phyloP scores from a whole-genome alignment of 2,329 filamentous ascomycete species.

The Xylaria sp. region DNA sequence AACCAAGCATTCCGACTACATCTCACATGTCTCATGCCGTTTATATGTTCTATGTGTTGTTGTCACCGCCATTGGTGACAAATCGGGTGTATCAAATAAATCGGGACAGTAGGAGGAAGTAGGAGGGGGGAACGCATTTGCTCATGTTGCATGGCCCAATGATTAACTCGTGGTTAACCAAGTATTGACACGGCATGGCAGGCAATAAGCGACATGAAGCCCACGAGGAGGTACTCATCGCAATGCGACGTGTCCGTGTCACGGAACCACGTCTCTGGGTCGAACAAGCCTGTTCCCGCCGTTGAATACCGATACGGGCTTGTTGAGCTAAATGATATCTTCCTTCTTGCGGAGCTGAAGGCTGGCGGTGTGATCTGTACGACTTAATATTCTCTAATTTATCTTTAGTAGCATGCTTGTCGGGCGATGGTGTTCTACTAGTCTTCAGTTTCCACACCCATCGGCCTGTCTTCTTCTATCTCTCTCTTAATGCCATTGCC shows the following conservation, averaged over 20 bases:
- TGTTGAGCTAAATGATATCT: background rate
- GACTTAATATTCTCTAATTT: background rate
- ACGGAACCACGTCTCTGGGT: constrained; percentile 22
- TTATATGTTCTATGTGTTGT: constrained; percentile 3
- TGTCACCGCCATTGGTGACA: constrained; percentile 12
- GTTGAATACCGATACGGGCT: constrained; percentile 7
- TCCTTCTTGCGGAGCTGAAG: constrained; percentile 7
- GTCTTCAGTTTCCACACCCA: background rate
- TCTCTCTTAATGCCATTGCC: background rate
- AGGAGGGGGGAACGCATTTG: background rate
- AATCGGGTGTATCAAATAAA: constrained; percentile 16
- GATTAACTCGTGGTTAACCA: background rate
- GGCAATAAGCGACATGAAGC: constrained; percentile 9
- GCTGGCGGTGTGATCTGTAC: constrained; percentile 19
- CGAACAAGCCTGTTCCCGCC: constrained; percentile 12
- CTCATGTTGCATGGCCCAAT: background rate
- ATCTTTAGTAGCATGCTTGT: constrained; percentile 8
- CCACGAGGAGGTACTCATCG: constrained; percentile 24
- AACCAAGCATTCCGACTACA: background rate
- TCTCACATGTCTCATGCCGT: constrained; percentile 20
- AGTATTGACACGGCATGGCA: background rate
- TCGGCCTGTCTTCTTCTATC: background rate
- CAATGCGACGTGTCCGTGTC: constrained; percentile 19
- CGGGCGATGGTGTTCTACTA: background rate
- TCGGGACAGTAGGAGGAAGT: constrained; percentile 5